Base-by-base conservation (phyloP, 129 eudicot species). In the Dittrichia graveolens region DNA sequence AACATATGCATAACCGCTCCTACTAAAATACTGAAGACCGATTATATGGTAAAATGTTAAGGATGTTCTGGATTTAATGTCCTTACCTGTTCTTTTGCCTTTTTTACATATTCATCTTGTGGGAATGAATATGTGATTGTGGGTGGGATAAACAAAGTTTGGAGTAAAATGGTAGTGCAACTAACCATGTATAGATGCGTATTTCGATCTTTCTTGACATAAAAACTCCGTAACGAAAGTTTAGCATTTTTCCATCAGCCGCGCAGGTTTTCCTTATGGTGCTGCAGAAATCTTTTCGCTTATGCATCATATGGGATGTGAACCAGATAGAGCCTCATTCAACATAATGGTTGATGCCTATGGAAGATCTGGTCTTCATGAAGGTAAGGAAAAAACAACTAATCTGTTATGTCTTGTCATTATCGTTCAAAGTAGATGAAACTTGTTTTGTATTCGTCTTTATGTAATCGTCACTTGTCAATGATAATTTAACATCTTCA, bases 271-370 rank as follows among this genome's bases (percentile, higher is more conserved):
- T 79, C 93, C 97, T 57, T 75, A 83, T 81, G 97, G 93, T 35
- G 97, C 97, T 34, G 90, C 97, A 55, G 97, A 91, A 81, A 83
- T 91, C 12, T 91, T 91, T 78, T 84, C 96, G 10, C 86, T 91
- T n/a, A 91, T 91, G 97, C 87, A 88, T 47, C 89, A 86, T 76
- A 91, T 91, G 97, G 97, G 90, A 0, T 86, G 95, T 75, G 97
- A 88, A 79, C 96, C 97, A 9, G 97, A 91, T 74, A 81, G 89
- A 79, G 97, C 95, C 6, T 88, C 97, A 11, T 91, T 80, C 74
- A 91, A 91, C 65, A 88, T 91, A n/a, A 88, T 91, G 96, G 88
- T 88, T 68, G 97, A 91, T 79, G 96, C 97, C 19, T 91, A 91
- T 81, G 97, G 97, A 61, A 84, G 93, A 88, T 88, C 96, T 34